Conservation (phyloP, 2,329 filamentous ascomycete genomes). For the Mycogone perniciosa region DNA sequence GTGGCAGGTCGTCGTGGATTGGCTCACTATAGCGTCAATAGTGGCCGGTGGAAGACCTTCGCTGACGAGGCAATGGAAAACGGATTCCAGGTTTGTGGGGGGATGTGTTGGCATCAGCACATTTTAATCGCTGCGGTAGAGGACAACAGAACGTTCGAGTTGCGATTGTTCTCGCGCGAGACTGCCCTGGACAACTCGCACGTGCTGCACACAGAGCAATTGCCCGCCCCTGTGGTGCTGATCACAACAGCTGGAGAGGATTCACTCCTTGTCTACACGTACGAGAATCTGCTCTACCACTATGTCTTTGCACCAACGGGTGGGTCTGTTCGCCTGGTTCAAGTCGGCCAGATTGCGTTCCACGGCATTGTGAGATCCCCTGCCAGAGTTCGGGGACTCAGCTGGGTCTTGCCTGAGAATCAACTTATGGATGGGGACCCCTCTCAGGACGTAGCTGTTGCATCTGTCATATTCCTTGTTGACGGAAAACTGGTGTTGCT, state of each 20-base stretch:
- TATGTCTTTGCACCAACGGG: constrained; percentile 74
- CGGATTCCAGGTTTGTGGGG: constrained; percentile 85
- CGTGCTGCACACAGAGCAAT: constrained; percentile 66
- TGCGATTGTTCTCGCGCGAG: constrained; percentile 91
- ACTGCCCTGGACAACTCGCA: constrained; percentile 66
- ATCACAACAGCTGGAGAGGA: constrained; percentile 87
- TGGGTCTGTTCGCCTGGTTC: constrained; percentile 68
- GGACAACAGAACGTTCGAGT: constrained; percentile 69
- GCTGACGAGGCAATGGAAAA: constrained; percentile 74
- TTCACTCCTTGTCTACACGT: constrained; percentile 91
- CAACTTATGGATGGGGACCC: constrained; percentile 88
- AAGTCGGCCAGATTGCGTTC: constrained; percentile 97
- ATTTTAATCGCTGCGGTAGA: constrained; percentile 93
- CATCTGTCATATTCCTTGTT: constrained; percentile 91
- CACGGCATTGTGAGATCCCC: constrained; percentile 94
- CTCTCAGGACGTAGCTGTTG: constrained; percentile 88
- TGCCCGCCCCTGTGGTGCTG: constrained; percentile 82
- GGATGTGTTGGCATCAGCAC: constrained; percentile 99
- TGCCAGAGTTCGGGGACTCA: constrained; percentile 83
- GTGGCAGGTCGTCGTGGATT: constrained; percentile 90
- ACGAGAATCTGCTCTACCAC: constrained; percentile 92
- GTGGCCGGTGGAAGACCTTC: constrained; percentile 94
- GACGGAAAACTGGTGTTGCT: constrained; percentile 93
- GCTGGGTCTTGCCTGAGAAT: constrained; percentile 89
- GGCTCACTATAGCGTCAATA: constrained; percentile 92